Conservation (phyloP, 2,329 filamentous ascomycete species). For the Pyricularia pennisetigena region DNA sequence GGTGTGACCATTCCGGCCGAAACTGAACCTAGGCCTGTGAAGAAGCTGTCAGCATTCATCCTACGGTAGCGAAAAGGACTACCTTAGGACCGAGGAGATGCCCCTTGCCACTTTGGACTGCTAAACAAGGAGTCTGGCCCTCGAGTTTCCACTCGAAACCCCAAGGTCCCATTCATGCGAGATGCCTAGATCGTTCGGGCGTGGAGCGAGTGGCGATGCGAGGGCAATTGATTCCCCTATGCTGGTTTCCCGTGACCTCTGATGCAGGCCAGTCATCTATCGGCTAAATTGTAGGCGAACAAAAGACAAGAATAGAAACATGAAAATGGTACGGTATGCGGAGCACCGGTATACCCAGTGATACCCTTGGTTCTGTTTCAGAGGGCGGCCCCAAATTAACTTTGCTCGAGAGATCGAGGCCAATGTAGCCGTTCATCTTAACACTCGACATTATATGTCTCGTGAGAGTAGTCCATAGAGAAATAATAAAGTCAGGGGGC, state of each 20-base stretch:
- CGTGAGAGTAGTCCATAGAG: background rate
- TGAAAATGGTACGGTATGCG: background rate
- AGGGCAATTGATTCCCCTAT: background rate
- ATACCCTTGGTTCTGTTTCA: background rate
- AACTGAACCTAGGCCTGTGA: background rate
- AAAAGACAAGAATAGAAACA: background rate
- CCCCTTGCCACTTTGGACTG: background rate
- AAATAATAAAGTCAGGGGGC: background rate
- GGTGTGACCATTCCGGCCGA: background rate
- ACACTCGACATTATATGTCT: background rate
- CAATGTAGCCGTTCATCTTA: background rate
- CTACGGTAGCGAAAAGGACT: background rate
- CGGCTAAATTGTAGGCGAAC: background rate
- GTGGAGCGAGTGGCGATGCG: background rate
- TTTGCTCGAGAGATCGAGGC: background rate
- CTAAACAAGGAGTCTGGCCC: background rate
- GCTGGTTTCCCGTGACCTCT: background rate
- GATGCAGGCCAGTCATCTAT: background rate
- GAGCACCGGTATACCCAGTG: background rate
- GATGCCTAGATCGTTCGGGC: background rate
- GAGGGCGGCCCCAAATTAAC: background rate
- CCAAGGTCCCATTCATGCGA: background rate
- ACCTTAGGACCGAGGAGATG: background rate
- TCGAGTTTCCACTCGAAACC: background rate
- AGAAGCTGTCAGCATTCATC: background rate